Percentiles rank a stretch among this genome's conserved stretches.
Conservation (phyloP, 345 rosid species). For the Bretschneidera sinensis region DNA sequence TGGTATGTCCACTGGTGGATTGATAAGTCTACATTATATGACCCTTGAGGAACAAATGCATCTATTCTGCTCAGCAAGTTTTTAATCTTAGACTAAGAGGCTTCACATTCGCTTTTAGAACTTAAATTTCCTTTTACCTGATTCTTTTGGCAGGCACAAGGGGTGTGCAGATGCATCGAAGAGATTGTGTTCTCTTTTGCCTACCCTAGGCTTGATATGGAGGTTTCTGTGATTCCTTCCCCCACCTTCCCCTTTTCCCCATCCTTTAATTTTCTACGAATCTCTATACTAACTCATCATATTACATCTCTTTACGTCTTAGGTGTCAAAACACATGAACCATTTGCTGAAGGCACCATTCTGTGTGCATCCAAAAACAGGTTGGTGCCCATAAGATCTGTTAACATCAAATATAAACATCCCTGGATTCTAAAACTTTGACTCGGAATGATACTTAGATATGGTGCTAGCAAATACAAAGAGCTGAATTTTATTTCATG, state of each 20-base stretch:
- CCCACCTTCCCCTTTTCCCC: not conserved
- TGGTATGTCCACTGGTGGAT: not conserved
- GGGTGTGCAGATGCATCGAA: slow-evolving; percentile 71
- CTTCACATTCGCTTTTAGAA: not conserved
- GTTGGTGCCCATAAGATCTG: slow-evolving; percentile 23
- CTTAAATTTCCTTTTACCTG: not conserved
- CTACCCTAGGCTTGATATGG: slow-evolving; percentile 95
- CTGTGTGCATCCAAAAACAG: slow-evolving; percentile 93
- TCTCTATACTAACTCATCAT: not conserved
- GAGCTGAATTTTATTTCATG: slow-evolving; percentile 9
- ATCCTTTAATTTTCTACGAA: not conserved
- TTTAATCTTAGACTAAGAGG: no score
- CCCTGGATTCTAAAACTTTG: slow-evolving; percentile 2
- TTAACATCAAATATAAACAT: not conserved
- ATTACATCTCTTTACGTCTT: slow-evolving; percentile 16
- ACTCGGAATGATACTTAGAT: not conserved
- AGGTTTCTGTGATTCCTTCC: slow-evolving; percentile 43
- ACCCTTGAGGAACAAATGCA: no score
- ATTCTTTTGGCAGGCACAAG: slow-evolving; percentile 45
- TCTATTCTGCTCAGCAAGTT: no score
- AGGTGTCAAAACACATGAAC: slow-evolving; percentile 96
- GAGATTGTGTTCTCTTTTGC: slow-evolving; percentile 79
- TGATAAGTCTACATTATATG: not conserved
- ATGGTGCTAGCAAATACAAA: slow-evolving; percentile 9
- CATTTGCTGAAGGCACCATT: slow-evolving; percentile 98